Conservation (phyloP, 345 rosid genomes). For the Cardamine occulta region DNA sequence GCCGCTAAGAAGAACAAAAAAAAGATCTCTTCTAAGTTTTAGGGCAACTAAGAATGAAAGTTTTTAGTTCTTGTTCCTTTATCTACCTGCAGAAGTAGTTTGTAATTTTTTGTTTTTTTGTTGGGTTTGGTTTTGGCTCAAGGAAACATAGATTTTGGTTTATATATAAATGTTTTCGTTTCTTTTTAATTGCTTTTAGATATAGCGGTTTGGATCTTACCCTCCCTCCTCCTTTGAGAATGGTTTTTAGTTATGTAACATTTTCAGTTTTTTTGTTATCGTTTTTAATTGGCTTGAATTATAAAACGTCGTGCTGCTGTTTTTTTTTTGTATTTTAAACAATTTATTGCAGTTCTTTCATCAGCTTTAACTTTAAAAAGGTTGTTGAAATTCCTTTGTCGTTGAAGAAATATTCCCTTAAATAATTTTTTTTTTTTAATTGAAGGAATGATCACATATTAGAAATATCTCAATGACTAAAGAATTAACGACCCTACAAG, state of each 20-base stretch:
- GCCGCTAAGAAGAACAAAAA: constrained; percentile 44
- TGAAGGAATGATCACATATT: neutral
- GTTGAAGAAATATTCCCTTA: neutral
- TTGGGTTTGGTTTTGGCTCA: constrained; percentile 30
- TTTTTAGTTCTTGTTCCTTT: constrained; percentile 17
- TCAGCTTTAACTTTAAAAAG: neutral
- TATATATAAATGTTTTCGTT: constrained; percentile 40
- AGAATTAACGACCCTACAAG: constrained; percentile 14
- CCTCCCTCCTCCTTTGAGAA: constrained; percentile 43
- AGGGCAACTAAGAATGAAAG: constrained; percentile 21
- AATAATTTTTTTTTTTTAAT: neutral
- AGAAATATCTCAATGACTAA: neutral
- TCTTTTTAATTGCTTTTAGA: constrained; percentile 36
- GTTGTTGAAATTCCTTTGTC: no score
- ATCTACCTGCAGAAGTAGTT: constrained; percentile 33
- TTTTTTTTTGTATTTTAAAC: neutral
- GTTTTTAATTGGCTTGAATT: constrained; percentile 16
- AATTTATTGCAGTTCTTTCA: no score
- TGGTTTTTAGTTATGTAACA: constrained; percentile 50
- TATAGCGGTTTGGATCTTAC: constrained; percentile 21
- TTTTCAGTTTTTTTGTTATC: constrained; percentile 47
- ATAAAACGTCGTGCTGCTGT: neutral
- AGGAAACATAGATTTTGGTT: constrained; percentile 42
- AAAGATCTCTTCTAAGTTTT: constrained; percentile 31
- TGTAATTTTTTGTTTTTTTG: constrained; percentile 40